Conservation (phyloP, 768 basidiomycete genomes). For the Rhodotorula kratochvilovae region DNA sequence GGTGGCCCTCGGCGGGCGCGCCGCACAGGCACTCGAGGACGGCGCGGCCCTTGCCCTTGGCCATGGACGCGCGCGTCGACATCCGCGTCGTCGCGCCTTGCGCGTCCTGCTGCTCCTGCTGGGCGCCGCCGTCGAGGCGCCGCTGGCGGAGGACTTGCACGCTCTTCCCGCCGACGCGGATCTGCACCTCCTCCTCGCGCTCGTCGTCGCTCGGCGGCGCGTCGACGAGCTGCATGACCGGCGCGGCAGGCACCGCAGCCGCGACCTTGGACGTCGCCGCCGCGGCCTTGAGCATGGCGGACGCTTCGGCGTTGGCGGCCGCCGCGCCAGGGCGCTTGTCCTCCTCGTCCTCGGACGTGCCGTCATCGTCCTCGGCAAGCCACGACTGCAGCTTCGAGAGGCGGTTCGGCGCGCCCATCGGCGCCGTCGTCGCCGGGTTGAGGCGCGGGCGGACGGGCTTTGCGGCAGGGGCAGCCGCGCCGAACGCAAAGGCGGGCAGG, state of each 20-base stretch:
- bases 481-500: neutral
- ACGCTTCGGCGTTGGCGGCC: neutral
- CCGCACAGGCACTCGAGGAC: slow-evolving; percentile 14
- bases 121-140: slow-evolving; percentile 7
- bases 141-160: slow-evolving; percentile 14
- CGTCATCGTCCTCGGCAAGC: slow-evolving; percentile 33
- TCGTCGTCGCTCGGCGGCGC: slow-evolving; percentile 11
- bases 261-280: neutral
- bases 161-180: slow-evolving; percentile 29
- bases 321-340: neutral
- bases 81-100: slow-evolving; percentile 4
- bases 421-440: no score
- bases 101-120: neutral
- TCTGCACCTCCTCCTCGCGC: neutral
- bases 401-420: neutral
- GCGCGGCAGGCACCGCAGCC: neutral
- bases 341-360: slow-evolving; percentile 16
- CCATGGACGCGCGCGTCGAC: neutral
- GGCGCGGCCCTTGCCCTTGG: slow-evolving; percentile 13
- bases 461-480: neutral
- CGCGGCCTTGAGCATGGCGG: neutral
- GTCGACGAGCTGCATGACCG: slow-evolving; percentile 6
- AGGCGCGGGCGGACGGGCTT: no score
- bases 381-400: slow-evolving; percentile 21
- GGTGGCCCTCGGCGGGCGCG: neutral